phyloP scores from a whole-genome alignment of 495 filamentous ascomycete species.

The Choiromyces venosus region DNA sequence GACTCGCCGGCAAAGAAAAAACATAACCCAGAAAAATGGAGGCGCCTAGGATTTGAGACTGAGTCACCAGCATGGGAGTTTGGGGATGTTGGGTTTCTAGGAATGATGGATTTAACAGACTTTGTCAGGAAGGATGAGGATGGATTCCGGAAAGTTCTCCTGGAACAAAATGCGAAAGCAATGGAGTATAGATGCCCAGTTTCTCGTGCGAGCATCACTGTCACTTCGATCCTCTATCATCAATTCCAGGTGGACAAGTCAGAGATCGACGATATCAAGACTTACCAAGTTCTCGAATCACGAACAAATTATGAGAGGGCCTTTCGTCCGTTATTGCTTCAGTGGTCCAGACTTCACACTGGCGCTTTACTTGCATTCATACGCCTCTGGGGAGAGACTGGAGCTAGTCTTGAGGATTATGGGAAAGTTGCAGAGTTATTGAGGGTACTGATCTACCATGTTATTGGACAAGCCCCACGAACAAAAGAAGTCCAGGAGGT shows the following conservation, averaged over 20 bases:
- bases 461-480: slow-evolving; percentile 75
- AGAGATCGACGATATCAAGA: slow-evolving; percentile 72
- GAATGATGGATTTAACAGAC: slow-evolving; percentile 96
- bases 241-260: slow-evolving; percentile 92
- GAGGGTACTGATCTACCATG: slow-evolving; percentile 83
- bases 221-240: slow-evolving; percentile 84
- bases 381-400: slow-evolving; percentile 83
- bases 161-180: slow-evolving; percentile 78
- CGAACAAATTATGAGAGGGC: slow-evolving; percentile 74
- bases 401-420: slow-evolving; percentile 78
- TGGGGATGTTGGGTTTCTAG: slow-evolving; percentile 76
- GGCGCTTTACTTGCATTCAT: slow-evolving; percentile 85
- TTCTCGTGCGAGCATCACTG: slow-evolving; percentile 76
- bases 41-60: slow-evolving; percentile 83
- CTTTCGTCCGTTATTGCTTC: slow-evolving; percentile 81
- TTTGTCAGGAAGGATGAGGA: slow-evolving; percentile 88
- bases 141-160: slow-evolving; percentile 78
- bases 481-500: slow-evolving; percentile 83
- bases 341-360: slow-evolving; percentile 94
- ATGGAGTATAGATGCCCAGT: slow-evolving; percentile 75
- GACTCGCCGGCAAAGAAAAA: slow-evolving; percentile 52
- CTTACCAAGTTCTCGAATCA: slow-evolving; percentile 70
- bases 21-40: slow-evolving; percentile 90
- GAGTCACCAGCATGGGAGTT: slow-evolving; percentile 84
- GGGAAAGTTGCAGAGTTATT: slow-evolving; percentile 86